Evolutionary conservation across 192 early-diverging fungal genomes (phyloP), one percentile per base, ranked within the genome.

Genomic region (Coemansia aciculifera): DNA sequence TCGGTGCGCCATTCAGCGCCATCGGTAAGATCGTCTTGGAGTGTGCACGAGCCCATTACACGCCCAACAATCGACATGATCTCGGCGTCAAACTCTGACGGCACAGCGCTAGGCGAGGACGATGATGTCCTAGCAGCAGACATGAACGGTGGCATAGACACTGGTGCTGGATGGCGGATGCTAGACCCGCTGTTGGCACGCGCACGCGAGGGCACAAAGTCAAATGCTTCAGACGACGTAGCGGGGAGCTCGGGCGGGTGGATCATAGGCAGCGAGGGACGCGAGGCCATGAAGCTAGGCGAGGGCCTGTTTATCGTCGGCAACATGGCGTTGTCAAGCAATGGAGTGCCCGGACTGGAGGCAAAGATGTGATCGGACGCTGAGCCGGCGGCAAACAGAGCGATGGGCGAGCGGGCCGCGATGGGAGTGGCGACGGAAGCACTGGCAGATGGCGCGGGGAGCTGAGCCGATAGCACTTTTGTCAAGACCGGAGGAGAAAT

Each of bases 1-100:
- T 75, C 64, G 11, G 79, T 64, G 27, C 79, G 74, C 79, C 79
- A 81, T 51, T 81, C 79, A 5, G 66, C 62, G 11, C 79, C 79
- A 13, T 66, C 71, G 3, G 59, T 73, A n/a, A 81, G 74, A 12
- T 76, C 79, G 54, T 66, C 65, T 38, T 81, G 71, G 10, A 81
- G 60, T 1, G 70, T 76, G 23, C 59, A 69, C 5, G 74, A 73
- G 21, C 74, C 79, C 79, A 81, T 81, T 38, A 81, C 79, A 2
- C 73, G 73, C 12, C 74, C 74, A 13, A 81, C 74, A 48, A 81
- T 81, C 34, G 79, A 81, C 52, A 71, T 52, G 32, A 81, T 76
- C 57, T 76, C 79, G 13, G 79, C 79, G 27, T 81, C 79, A 46
- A 81, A 61, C 64, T 81, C 78, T 12, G 70, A 68, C 59, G 78